Evolutionary conservation across 306 rosid species (phyloP), one percentile per base, ranked within the genome.

Genomic region (Pterocarpus santalinus): DNA sequence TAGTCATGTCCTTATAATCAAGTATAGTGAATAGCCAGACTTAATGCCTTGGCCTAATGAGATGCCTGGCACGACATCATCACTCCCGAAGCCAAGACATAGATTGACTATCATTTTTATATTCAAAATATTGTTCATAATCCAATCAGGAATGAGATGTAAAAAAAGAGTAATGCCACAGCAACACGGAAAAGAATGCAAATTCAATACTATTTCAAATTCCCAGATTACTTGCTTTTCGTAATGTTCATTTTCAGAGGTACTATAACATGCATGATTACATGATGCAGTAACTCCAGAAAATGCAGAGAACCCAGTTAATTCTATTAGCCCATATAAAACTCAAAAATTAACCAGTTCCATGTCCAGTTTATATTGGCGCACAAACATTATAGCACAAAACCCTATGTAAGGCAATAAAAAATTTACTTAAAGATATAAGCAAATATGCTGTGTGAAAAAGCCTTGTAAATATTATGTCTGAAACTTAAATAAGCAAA

Each of bases 381-480:
- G 46, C 36, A 58, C n/a, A 32, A 32, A 79, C 28, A 46, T 38
- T 61, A 55, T 16, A 84, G 70, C 73, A 64, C 35, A 75, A 22
- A 63, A 66, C 60, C 39, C 60, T 68, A 69, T 41, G 35, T 35
- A 69, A 33, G 51, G 41, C 39, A 72, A 65, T 38, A 73, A 61
- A 51, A 79, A 70, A 8, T 69, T 28, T 72, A 15, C 17, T 56
- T 13, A 66, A 65, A 47, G 52, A 55, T 66, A 77, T 81, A 76
- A 65, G 32, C 15, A 46, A 79, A 51, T 75, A 75, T 28, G 69
- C n/a, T 41, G 35, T 56, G 10, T 39, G 69, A 46, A 82, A 8
- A 53, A 58, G 28, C 28, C 28, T 22, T 22, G 28, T 22, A 22
- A 22, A 22, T 22, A 22, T 22, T 22, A 22, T 43, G 9, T 43